Evolutionary conservation across 352 stramenopile genomes (phyloP), one percentile per base, ranked within the genome.

Genomic region (Globisporangium apiculatum): DNA sequence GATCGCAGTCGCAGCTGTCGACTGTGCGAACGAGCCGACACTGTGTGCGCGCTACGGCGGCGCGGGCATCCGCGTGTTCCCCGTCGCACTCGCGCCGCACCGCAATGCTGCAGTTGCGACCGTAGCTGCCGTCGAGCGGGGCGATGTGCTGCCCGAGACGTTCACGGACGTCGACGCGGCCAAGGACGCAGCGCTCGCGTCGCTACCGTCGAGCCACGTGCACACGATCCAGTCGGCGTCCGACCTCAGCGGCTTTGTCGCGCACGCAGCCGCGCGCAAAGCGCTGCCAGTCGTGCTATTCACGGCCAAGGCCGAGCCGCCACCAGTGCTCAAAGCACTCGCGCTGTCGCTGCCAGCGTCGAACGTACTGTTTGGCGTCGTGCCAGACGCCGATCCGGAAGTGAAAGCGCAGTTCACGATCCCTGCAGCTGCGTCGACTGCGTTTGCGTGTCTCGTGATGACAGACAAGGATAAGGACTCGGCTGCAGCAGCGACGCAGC

Each of bases 361-460:
- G 45, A 79, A 84, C 10, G 40, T 90, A 9, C 67, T 61, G 18
- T 59, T 90, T 4, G 83, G 69, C 17, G 62, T 88, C 14, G 68
- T 91, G 35, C 73, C 62, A 35, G 67, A 90, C 46, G 71, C 75
- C 9, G 73, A 83, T 36, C 58, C 70, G 35, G 68, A 88, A 38
- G 54, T 87, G 24, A 89, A 87, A 48, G 68, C 72, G 18, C 79
- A 89, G 55, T 93, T 91, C 49, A 51, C 74, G 6, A 57, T 89
- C 24, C 56, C 67, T 9, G 35, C 72, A 15, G 68, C 66, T 7
- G 68, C 68, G n/a, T 62, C 64, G 48, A 72, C 75, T 4, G 56
- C 66, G 10, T 60, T 90, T 42, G 50, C 80, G 57, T 75, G 65
- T 14, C 55, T 90, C 50, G 73, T 90, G 48, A 61, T 74, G 7